A percentile compares a stretch with the other conserved stretches of the same genome.
These are phyloP conservation scores for Boletus reticulatus DNA, from an alignment of 768 basidiomycete genomes.

Conservation along the genomic window DNA sequence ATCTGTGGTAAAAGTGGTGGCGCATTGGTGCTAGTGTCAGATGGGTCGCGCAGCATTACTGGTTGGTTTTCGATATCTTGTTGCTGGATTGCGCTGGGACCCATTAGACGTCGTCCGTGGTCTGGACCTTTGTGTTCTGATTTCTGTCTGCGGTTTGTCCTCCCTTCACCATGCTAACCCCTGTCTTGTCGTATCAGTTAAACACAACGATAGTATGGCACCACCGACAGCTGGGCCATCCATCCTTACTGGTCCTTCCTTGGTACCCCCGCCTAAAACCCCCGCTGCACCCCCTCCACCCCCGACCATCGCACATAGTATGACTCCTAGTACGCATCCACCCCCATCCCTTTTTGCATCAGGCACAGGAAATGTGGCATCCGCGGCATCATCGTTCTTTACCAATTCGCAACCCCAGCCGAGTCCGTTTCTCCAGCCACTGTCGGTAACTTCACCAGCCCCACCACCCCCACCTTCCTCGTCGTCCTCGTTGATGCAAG, in stretches of 20 bases:
- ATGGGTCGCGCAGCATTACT: no score
- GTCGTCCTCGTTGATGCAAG: conserved; percentile 27
- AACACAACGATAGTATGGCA: conserved; percentile 19
- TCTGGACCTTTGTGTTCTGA: not conserved
- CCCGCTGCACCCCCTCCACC: conserved; percentile 11
- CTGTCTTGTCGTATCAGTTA: conserved; percentile 12
- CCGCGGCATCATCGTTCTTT: conserved; percentile 18
- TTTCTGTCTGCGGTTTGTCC: not conserved
- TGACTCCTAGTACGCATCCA: conserved; percentile 33
- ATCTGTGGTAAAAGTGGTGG: no score
- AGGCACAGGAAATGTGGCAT: conserved; percentile 11
- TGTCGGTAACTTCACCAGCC: conserved; percentile 14
- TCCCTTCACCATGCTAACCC: conserved; percentile 4
- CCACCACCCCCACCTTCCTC: conserved; percentile 15
- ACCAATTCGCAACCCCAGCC: conserved; percentile 25
- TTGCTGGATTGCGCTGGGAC: no score
- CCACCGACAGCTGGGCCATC: conserved; percentile 14
- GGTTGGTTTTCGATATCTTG: no score
- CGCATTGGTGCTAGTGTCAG: no score
- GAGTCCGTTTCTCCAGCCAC: conserved; percentile 28
- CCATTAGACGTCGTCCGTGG: no score
- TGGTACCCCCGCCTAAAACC: conserved; percentile 17
- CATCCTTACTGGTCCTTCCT: conserved; percentile 4
- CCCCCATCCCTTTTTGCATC: conserved; percentile 27
- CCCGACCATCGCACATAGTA: conserved; percentile 21